Base-by-base conservation (phyloP, 2,329 filamentous ascomycete species). In the Zymoseptoria tritici region DNA sequence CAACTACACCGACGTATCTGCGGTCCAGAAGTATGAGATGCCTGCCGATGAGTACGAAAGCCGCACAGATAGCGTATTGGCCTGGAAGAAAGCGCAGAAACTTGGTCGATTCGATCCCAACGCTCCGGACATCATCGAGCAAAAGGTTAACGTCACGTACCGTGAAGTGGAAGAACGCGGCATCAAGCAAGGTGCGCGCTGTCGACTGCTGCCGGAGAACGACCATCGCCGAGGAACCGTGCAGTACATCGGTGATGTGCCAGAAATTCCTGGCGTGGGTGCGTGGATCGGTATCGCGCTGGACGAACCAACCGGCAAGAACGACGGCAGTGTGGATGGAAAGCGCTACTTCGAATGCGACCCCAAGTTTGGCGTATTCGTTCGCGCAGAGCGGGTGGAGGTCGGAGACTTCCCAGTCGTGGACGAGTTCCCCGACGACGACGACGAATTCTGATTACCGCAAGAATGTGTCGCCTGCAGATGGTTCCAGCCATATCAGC, bases 31-130 rank as follows among this genome's bases (percentile, higher is more conserved):
- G 78, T 97, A 94, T 74, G 85, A 88, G 63, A 88, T 99, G 82
- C 90, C 91, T n/a, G 80, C 83, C 56, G 82, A 87, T 55, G 88
- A 92, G 71, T 99, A 99, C 76, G 91, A 91, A 73, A 85, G 85
- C 70, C 91, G 92, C 71, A 80, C 85, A 51, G 90, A 97, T 76
- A 93, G 89, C 3, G 94, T 99, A 13, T 83, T 97, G 22, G 90
- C 92, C 5, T 97, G 91, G 91, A 99, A 99, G 78, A 93, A 90
- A 77, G 80, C 85, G n/a, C 87, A 96, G 75, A 92, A 95, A 73
- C 84, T 97, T n/a, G 94, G 94, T 55, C 90, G 94, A 42, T 99
- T 99, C 76, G 91, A 97, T 72, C 94, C 94, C 11, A 81, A 87
- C 67, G 90, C 91, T 7, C 85, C 89, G 19, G 84, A 81, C 61